A percentile compares a stretch with the other conserved stretches of the same genome.
These are phyloP conservation scores for Talinum fruticosum DNA, from an alignment of 148 eudicot species.

Conservation along the genomic window DNA sequence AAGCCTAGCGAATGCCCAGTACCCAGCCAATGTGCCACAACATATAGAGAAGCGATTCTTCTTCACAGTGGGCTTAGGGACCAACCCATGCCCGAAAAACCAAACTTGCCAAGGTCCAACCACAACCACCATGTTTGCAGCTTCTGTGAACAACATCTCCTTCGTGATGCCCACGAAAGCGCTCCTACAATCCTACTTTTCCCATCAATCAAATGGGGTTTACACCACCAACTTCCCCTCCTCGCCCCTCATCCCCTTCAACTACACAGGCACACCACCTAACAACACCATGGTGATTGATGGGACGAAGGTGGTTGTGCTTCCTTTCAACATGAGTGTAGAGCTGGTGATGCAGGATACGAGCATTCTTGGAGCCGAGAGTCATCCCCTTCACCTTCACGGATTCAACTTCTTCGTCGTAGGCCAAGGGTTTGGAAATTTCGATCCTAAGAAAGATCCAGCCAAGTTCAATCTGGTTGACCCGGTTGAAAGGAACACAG, in stretches of 20 bases:
- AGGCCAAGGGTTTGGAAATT: constrained; percentile 56
- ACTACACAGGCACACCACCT: constrained; percentile 47
- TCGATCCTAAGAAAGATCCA: constrained; percentile 43
- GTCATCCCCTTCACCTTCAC: constrained; percentile 54
- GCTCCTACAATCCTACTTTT: constrained; percentile 40
- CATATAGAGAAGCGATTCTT: constrained; percentile 35
- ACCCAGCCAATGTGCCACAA: constrained; percentile 47
- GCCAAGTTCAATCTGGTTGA: constrained; percentile 47
- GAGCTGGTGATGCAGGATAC: constrained; percentile 43
- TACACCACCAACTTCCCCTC: constrained; percentile 33
- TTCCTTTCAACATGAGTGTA: constrained; percentile 40
- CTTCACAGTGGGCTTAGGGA: constrained; percentile 50
- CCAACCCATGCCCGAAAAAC: constrained; percentile 38
- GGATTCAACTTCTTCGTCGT: constrained; percentile 58
- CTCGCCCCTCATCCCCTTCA: constrained; percentile 32
- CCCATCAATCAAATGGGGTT: constrained; percentile 22
- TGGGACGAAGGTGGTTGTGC: constrained; percentile 37
- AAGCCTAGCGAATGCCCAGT: constrained; percentile 41
- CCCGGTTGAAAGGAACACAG: constrained; percentile 59
- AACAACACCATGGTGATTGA: constrained; percentile 40
- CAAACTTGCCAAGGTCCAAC: constrained; percentile 44
- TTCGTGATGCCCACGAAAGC: constrained; percentile 43
- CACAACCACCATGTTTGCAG: constrained; percentile 39
- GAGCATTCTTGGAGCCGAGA: constrained; percentile 42
- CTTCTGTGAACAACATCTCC: constrained; percentile 43